Evolutionary conservation across 331 rosid genomes (phyloP).

Genomic region (Malus hybrid): DNA sequence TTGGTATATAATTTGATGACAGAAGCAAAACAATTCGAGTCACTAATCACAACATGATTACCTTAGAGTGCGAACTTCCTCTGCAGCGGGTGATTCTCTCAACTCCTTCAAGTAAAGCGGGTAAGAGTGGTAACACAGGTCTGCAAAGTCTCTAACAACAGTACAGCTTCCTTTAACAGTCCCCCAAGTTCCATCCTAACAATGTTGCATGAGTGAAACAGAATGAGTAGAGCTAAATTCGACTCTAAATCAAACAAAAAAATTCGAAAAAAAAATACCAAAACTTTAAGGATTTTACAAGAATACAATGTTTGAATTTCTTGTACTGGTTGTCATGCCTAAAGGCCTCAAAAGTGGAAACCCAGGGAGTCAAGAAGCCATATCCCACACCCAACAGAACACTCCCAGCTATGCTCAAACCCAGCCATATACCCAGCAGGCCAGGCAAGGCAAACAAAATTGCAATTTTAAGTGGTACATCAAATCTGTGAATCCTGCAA

Average conservation of each 20-base stretch:
- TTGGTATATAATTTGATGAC: too few relatives aligned
- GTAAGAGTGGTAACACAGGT: slow-evolving; percentile 70
- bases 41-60: slow-evolving; percentile 8
- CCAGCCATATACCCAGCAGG: slow-evolving; percentile 76
- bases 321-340: slow-evolving; percentile 49
- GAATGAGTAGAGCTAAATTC: background rate
- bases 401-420: slow-evolving; percentile 67
- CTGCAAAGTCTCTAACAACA: slow-evolving; percentile 82
- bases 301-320: slow-evolving; percentile 50
- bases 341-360: slow-evolving; percentile 86
- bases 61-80: slow-evolving; percentile 53
- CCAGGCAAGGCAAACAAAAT: slow-evolving; percentile 60
- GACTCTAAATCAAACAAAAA: slow-evolving; percentile 3
- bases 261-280: background rate
- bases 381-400: slow-evolving; percentile 69
- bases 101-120: slow-evolving; percentile 63
- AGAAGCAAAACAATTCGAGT: too few relatives aligned
- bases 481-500: slow-evolving; percentile 55
- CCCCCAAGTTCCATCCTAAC: slow-evolving; percentile 78
- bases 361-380: slow-evolving; percentile 83
- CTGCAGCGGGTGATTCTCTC: slow-evolving; percentile 48
- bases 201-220: background rate
- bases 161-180: slow-evolving; percentile 83
- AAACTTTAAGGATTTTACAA: slow-evolving; percentile 30
- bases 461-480: slow-evolving; percentile 59